A percentile compares a stretch with the other conserved stretches of the same genome.
phyloP scores from a whole-genome alignment of 2,329 filamentous ascomycete species.

The Phialophora macrospora region DNA sequence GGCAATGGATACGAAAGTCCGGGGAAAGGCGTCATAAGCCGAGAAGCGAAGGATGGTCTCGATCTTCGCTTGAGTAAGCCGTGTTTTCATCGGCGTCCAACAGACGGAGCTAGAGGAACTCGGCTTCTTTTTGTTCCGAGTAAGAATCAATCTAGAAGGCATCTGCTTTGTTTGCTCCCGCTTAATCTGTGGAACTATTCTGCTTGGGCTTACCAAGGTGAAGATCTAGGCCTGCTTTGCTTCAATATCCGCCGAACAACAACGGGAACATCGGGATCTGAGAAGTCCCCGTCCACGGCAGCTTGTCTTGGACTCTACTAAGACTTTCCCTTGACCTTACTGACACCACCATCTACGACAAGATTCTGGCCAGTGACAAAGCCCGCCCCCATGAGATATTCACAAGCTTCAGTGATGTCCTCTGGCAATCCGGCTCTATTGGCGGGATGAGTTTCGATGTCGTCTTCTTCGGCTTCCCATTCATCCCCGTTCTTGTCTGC shows the following conservation, averaged over 20 bases:
- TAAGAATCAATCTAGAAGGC: not conserved
- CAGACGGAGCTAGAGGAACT: not conserved
- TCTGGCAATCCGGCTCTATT: slow-evolving; percentile 54
- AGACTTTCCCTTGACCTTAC: slow-evolving; percentile 37
- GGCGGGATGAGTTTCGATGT: slow-evolving; percentile 50
- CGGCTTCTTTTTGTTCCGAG: not conserved
- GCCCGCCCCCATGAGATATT: slow-evolving; percentile 42
- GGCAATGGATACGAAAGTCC: slow-evolving; percentile 12
- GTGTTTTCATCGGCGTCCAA: too few relatives aligned
- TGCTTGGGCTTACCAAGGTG: not conserved
- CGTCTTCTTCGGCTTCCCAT: slow-evolving; percentile 49
- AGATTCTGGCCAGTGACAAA: slow-evolving; percentile 40
- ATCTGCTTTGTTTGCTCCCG: not conserved
- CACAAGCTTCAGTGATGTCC: slow-evolving; percentile 52
- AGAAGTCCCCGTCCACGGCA: not conserved
- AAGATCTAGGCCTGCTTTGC: not conserved
- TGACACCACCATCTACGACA: slow-evolving; percentile 39
- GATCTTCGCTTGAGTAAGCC: slow-evolving; percentile 18
- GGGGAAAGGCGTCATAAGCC: slow-evolving; percentile 6
- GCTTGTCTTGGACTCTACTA: not conserved
- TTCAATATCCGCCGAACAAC: not conserved
- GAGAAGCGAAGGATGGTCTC: slow-evolving; percentile 4
- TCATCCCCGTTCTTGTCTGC: slow-evolving; percentile 50
- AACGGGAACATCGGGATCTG: not conserved
- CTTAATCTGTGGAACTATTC: not conserved